phyloP scores from a whole-genome alignment of 2,329 filamentous ascomycete species.

The Nemania abortiva region DNA sequence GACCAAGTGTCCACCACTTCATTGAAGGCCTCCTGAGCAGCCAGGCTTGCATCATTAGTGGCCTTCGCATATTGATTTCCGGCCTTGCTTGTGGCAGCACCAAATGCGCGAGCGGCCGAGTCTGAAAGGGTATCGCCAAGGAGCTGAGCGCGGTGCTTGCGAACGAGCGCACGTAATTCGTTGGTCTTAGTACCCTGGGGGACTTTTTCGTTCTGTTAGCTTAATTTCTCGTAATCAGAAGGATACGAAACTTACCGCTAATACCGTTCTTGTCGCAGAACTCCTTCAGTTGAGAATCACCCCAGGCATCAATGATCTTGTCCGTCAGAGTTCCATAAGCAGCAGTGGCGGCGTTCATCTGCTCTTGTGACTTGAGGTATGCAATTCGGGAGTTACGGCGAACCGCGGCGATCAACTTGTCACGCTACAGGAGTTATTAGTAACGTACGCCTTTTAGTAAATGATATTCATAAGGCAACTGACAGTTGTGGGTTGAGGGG shows the following conservation, averaged over 20 bases:
- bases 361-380: constrained; percentile 73
- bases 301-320: constrained; percentile 89
- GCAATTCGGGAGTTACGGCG: constrained; percentile 91
- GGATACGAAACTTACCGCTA: constrained; percentile 51
- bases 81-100: constrained; percentile 79
- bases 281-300: constrained; percentile 87
- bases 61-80: constrained; percentile 82
- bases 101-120: constrained; percentile 71
- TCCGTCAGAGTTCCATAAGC: constrained; percentile 83
- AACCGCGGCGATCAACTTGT: constrained; percentile 88
- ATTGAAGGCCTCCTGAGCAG: constrained; percentile 76
- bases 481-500: constrained; percentile 80
- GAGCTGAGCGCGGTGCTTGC: constrained; percentile 83
- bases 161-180: constrained; percentile 88
- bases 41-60: constrained; percentile 74
- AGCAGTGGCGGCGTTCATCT: constrained; percentile 70
- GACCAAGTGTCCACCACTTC: constrained; percentile 74
- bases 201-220: constrained; percentile 63
- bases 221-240: neutral
- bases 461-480: constrained; percentile 30
- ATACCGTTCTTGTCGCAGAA: constrained; percentile 94
- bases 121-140: constrained; percentile 72
- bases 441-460: neutral
- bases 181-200: constrained; percentile 93
- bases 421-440: constrained; percentile 64